These are phyloP conservation scores for Testicularia cyperi DNA, from an alignment of 1,284 basidiomycete species.

Conservation along the genomic window DNA sequence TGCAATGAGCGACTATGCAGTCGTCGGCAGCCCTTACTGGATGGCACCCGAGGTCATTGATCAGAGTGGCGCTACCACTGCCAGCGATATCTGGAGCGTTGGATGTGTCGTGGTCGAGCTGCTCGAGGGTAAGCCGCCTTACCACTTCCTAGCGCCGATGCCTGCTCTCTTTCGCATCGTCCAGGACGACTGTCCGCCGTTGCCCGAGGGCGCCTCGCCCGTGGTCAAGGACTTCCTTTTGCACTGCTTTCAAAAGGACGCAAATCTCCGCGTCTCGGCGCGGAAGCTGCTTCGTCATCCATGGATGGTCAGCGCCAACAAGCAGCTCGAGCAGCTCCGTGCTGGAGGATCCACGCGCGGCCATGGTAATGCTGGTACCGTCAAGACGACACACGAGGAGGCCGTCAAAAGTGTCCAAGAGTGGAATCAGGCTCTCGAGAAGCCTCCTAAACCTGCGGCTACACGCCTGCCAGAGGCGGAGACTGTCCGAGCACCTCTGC, in stretches of 20 bases:
- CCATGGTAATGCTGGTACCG: slow-evolving; percentile 6
- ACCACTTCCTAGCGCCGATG: slow-evolving; percentile 94
- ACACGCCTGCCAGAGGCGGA: slow-evolving; percentile 20
- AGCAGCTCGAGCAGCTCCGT: slow-evolving; percentile 68
- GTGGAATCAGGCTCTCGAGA: slow-evolving; percentile 92
- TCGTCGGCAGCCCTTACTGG: slow-evolving; percentile 58
- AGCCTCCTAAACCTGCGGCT: slow-evolving; percentile 65
- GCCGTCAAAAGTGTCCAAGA: slow-evolving; percentile 92
- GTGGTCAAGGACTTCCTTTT: slow-evolving; percentile 93
- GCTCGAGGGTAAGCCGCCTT: slow-evolving; percentile 91
- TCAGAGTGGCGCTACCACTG: slow-evolving; percentile 91
- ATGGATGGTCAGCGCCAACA: slow-evolving; percentile 87
- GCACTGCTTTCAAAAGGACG: slow-evolving; percentile 97
- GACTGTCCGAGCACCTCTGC: slow-evolving; percentile 23
- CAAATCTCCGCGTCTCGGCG: slow-evolving; percentile 87
- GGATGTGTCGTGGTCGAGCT: slow-evolving; percentile 96
- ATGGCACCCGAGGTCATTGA: slow-evolving; percentile 59
- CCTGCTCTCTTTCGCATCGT: slow-evolving; percentile 96
- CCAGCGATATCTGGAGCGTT: slow-evolving; percentile 94
- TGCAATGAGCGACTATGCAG: slow-evolving; percentile 61
- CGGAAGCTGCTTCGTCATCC: slow-evolving; percentile 89
- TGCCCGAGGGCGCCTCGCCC: slow-evolving; percentile 86
- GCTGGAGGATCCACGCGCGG: slow-evolving; percentile 63
- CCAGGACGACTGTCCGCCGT: slow-evolving; percentile 91
- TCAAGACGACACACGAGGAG: slow-evolving; percentile 70